Conservation (phyloP, 2,329 filamentous ascomycete genomes). For the Elsinoe fawcettii region DNA sequence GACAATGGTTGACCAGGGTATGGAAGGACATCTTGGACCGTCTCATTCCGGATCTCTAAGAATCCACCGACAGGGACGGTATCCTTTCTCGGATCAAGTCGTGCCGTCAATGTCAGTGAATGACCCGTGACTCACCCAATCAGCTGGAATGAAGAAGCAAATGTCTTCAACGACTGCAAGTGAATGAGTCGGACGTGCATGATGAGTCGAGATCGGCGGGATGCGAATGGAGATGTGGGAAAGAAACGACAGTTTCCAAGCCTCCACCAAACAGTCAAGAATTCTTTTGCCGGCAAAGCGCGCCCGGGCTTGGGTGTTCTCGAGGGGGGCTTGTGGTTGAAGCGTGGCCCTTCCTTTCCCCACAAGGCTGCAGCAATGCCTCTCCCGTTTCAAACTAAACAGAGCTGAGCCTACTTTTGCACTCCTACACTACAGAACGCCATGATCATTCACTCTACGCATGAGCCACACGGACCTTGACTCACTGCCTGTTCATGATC, state of each 20-base stretch:
- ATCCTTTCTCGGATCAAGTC: background rate
- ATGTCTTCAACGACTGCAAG: background rate
- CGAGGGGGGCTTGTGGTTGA: background rate
- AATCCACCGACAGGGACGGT: background rate
- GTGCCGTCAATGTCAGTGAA: background rate
- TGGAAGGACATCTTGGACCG: background rate
- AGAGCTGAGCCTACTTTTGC: conserved; percentile 6
- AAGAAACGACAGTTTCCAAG: background rate
- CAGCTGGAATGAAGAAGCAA: conserved; percentile 1
- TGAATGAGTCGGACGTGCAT: conserved; percentile 10
- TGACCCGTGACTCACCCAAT: background rate
- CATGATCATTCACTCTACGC: background rate
- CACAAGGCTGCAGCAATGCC: conserved; percentile 13
- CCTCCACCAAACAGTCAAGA: conserved; percentile 1
- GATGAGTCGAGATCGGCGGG: background rate
- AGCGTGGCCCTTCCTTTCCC: background rate
- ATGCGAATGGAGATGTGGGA: background rate
- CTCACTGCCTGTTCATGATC: background rate
- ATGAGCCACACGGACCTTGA: conserved; percentile 6
- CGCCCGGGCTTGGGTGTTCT: background rate
- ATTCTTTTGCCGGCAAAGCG: background rate
- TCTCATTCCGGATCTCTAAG: background rate
- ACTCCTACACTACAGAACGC: background rate
- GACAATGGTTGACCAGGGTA: background rate
- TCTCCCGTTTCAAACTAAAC: conserved; percentile 2